Conservation (phyloP, 371 early-diverging fungal species). For the Syncephalastrum contaminatum region DNA sequence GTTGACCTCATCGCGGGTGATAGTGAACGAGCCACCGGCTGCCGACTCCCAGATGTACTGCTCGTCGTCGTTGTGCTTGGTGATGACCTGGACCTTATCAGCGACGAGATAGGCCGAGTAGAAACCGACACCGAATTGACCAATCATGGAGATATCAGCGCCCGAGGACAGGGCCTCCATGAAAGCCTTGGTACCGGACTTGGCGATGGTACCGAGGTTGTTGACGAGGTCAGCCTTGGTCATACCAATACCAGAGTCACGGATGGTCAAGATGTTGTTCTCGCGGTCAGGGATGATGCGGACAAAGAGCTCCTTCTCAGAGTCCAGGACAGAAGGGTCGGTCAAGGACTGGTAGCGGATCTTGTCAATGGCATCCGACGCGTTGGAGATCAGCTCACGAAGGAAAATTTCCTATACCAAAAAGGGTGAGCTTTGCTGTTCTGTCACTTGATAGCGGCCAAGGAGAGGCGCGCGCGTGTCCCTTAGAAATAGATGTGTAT, state of each 20-base stretch:
- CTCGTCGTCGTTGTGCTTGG: slow-evolving; percentile 71
- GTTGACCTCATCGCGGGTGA: slow-evolving; percentile 70
- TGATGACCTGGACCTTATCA: slow-evolving; percentile 80
- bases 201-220: slow-evolving; percentile 88
- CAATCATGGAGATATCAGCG: slow-evolving; percentile 71
- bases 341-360: slow-evolving; percentile 65
- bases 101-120: slow-evolving; percentile 85
- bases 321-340: slow-evolving; percentile 52
- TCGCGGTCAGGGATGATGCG: slow-evolving; percentile 63
- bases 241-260: slow-evolving; percentile 92
- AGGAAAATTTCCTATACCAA: slow-evolving; percentile 70
- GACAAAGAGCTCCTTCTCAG: slow-evolving; percentile 61
- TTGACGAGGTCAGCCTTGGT: slow-evolving; percentile 78
- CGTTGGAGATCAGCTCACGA: slow-evolving; percentile 86
- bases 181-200: slow-evolving; percentile 64
- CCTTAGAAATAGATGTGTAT: neutral
- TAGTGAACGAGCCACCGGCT: slow-evolving; percentile 68
- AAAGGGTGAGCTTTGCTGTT: neutral
- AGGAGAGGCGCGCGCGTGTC: slow-evolving; percentile 1
- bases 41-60: slow-evolving; percentile 80
- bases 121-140: slow-evolving; percentile 95
- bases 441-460: slow-evolving; percentile 5
- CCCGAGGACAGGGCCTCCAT: slow-evolving; percentile 53
- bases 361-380: slow-evolving; percentile 91
- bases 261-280: slow-evolving; percentile 63